phyloP scores from a whole-genome alignment of 306 rosid species.

The Vigna mungo region DNA sequence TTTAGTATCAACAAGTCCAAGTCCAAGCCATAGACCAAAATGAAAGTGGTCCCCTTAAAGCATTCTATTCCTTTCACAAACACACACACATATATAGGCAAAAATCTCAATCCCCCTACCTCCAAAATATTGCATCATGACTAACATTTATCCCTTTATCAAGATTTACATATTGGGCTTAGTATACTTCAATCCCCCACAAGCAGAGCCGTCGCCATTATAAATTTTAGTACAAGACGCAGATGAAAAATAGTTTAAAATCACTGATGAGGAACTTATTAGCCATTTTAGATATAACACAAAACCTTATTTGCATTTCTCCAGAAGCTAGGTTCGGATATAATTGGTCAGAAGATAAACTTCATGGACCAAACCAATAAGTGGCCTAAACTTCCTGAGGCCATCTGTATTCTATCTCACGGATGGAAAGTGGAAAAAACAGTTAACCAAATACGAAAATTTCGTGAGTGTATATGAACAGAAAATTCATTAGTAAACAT shows the following conservation, averaged over 20 bases:
- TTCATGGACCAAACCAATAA: neutral
- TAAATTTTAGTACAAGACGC: neutral
- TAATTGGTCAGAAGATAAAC: neutral
- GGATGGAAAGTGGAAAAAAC: conserved; percentile 21
- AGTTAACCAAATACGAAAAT: conserved; percentile 37
- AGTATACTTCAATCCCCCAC: conserved; percentile 2
- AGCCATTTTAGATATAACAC: neutral
- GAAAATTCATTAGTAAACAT: conserved; percentile 56
- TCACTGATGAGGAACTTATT: neutral
- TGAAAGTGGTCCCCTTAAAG: neutral
- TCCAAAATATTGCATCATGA: no score
- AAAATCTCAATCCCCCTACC: no score
- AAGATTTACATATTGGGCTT: neutral
- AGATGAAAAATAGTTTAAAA: neutral
- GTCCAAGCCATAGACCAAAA: neutral
- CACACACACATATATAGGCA: neutral
- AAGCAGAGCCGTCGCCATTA: neutral
- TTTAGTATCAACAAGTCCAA: neutral
- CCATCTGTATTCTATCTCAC: conserved; percentile 10
- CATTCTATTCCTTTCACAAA: neutral
- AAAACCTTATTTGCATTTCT: neutral
- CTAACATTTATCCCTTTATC: neutral
- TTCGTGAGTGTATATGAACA: conserved; percentile 45
- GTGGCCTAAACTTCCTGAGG: neutral
- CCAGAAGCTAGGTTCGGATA: neutral